These are phyloP conservation scores for Wallacemonas sp. DNA, from an alignment of 208 protist genomes.

Conservation along the genomic window DNA sequence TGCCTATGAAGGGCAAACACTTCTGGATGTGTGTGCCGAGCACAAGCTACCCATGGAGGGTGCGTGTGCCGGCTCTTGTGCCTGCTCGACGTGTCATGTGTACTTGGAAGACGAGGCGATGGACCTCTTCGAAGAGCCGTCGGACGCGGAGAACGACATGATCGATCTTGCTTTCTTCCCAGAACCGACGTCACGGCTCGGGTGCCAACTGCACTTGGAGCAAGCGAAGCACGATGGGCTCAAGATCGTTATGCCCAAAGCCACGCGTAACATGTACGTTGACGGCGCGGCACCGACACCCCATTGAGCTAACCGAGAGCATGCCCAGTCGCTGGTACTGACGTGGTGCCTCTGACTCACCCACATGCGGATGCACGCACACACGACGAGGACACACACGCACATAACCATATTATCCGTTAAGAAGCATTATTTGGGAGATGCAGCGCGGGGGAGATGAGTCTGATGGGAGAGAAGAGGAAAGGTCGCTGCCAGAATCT, in stretches of 20 bases:
- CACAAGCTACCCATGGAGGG: constrained; percentile 96
- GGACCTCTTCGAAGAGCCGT: constrained; percentile 88
- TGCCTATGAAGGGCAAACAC: constrained; percentile 90
- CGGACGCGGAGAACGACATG: constrained; percentile 95
- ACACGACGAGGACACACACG: too few relatives aligned
- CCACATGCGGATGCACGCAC: not conserved
- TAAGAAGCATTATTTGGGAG: too few relatives aligned
- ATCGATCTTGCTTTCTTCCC: constrained; percentile 89
- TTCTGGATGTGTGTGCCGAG: constrained; percentile 93
- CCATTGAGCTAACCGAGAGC: too few relatives aligned
- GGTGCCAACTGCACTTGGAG: constrained; percentile 80
- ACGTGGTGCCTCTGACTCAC: not conserved
- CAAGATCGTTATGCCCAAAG: constrained; percentile 71
- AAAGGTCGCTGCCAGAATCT: too few relatives aligned
- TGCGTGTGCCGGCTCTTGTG: constrained; percentile 94
- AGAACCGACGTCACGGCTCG: constrained; percentile 80
- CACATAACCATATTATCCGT: too few relatives aligned
- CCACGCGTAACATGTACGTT: constrained; percentile 92
- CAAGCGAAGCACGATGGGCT: constrained; percentile 78
- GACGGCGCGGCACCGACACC: constrained; percentile 82
- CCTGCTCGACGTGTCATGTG: constrained; percentile 98
- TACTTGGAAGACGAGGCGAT: constrained; percentile 86
- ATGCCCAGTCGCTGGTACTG: too few relatives aligned
- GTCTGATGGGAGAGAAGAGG: too few relatives aligned
- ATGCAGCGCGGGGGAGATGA: too few relatives aligned